Base-by-base conservation (phyloP, 768 basidiomycete genomes). In the Boletus sp. region DNA sequence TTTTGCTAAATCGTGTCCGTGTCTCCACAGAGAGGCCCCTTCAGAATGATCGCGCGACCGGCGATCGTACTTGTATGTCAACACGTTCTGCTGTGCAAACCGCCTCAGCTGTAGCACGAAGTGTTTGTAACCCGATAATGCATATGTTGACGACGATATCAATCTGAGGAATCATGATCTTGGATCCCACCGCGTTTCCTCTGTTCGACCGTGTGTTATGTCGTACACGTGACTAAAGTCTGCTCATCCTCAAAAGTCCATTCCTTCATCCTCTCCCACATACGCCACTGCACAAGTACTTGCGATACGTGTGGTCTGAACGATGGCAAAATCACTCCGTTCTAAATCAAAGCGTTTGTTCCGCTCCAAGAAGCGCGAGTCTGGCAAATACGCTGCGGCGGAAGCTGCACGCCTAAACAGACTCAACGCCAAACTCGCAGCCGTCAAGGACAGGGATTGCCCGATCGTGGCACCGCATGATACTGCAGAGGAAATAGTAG, bases 281-380 rank as follows among this genome's bases (percentile, higher is more conserved):
- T 9, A 35, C 23, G 7, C 21, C 8, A 23, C 40, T 8, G 7
- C 39, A 21, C n/a, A n/a, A n/a, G n/a, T 21, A 40, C 41, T 5
- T 15, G 0, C 43, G n/a, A 29, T 1, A 29, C 14, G 17, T 27
- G 3, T 47, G 13, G 32, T 21, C 23, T 17, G 17, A n/a, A 30
- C n/a, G 21, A 62, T 93, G 90, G 90, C 87, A 40, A 93, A 93
- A 77, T 91, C 89, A 41, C 79, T 82, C 38, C 77, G 91, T 65
- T 90, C 89, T 7, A 93, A 93, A 73, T 78, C 81, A 45, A 93
- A 93, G 67, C 87, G 91, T 30, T 73, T 80, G 14, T 89, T 82
- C 71, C 87, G 90, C 60, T 76, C 84, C 14, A 85, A 87, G 63
- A 93, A 93, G 70, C 83, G 90, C 55, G 80, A 85, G 64, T 70